Evolutionary conservation across 2,329 filamentous ascomycete species (phyloP), one percentile per base, ranked within the genome.

Genomic region (Pseudocercospora eumusae): DNA sequence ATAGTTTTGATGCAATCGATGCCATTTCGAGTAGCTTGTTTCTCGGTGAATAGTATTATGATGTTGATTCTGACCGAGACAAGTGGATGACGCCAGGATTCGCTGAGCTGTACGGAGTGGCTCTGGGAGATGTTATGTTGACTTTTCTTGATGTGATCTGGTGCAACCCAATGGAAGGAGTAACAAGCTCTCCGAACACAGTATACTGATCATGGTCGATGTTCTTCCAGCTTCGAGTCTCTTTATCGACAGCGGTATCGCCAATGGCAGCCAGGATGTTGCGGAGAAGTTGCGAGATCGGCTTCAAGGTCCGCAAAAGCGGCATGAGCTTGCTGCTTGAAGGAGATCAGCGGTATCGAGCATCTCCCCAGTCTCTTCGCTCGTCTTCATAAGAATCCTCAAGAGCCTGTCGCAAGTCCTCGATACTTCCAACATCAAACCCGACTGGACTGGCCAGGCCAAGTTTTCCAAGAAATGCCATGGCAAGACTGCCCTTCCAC

Each of bases 301-400:
- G 47, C 44, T n/a, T 15, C 47, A 4, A 52, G 47, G 47, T n/a
- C 47, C 47, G 47, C 9, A n/a, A 28, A 52, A 52, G 11, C 47
- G 47, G 47, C 47, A 28, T 31, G 13, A 13, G 25, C 20, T 21
- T 27, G 23, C 11, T 28, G 21, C 47, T 20, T 18, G 33, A 15
- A 15, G 15, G 49, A 42, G 28, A 44, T 53, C 44, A 62, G 7
- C 53, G 31, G 40, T 59, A 62, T 18, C 56, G 33, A 28, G 56
- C 50, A 56, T 20, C 50, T 11, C 56, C 60, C 60, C 60, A 59
- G 23, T 7, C 80, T 75, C 63, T 82, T 78, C 0, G 84, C 82
- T 1, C 57, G 36, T 60, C 61, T 31, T 40, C 54, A 57, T 49
- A 60, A 28, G 61, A 55, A 55, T 61, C 54, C 40, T 60, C 54